Evolutionary conservation across 768 basidiomycete genomes (phyloP).

Genomic region (Rossbeevera mucosa): DNA sequence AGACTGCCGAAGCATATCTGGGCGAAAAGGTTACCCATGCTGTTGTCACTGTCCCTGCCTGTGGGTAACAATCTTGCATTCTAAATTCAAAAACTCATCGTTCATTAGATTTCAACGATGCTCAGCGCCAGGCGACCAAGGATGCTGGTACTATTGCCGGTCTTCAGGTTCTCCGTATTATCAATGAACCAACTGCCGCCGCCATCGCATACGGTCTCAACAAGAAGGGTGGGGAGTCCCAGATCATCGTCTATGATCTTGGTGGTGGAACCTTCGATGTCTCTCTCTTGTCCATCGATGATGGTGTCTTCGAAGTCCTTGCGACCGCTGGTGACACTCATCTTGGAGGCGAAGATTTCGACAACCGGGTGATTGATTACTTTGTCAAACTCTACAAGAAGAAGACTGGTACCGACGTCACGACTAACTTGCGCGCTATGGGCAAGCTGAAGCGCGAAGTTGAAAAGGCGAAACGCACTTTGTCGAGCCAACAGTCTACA

Average conservation of each 20-base stretch:
- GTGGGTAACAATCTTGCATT: constrained; percentile 38
- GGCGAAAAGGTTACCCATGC: constrained; percentile 95
- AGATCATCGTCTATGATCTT: constrained; percentile 97
- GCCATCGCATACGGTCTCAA: constrained; percentile 98
- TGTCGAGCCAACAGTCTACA: constrained; percentile 85
- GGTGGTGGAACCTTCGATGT: constrained; percentile 99
- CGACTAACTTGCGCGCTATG: constrained; percentile 74
- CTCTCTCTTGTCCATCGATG: constrained; percentile 90
- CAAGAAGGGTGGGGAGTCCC: constrained; percentile 91
- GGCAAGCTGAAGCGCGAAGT: constrained; percentile 92
- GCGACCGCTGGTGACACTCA: constrained; percentile 94
- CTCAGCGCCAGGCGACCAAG: constrained; percentile 98
- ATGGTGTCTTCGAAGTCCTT: constrained; percentile 87
- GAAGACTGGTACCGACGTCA: constrained; percentile 84
- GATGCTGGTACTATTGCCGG: constrained; percentile 95
- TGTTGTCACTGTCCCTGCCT: constrained; percentile 96
- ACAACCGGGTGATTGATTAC: constrained; percentile 89
- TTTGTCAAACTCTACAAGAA: constrained; percentile 88
- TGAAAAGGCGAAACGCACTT: constrained; percentile 91
- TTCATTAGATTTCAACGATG: constrained; percentile 94
- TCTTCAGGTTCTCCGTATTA: constrained; percentile 91
- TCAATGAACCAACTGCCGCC: constrained; percentile 96
- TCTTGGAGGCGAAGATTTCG: constrained; percentile 94
- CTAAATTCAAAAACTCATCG: not conserved
- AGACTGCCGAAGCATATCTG: constrained; percentile 97